Evolutionary conservation across 2,329 filamentous ascomycete genomes (phyloP), one percentile per base, ranked within the genome.

Genomic region (Scytalidium sp.): DNA sequence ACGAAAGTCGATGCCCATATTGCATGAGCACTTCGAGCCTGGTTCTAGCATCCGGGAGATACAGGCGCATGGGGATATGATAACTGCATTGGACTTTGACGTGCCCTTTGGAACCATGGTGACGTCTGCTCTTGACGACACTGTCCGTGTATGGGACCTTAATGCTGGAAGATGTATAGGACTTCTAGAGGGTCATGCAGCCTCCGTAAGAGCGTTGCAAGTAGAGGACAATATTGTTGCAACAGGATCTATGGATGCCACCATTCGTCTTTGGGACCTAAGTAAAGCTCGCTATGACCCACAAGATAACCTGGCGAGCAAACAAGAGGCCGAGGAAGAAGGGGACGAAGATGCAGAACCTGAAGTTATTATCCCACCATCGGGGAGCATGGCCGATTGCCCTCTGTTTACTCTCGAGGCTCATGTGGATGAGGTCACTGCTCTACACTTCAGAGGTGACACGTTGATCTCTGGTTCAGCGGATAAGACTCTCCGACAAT

Each of bases 51-150:
- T 99, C 62, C 87, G 87, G 58, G 90, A 97, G 66, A 80, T 97
- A 50, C 85, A 89, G 58, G 91, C 93, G 2, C 94, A 99, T 67
- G 84, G 83, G 46, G 94, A 99, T 65, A 81, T 80, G 50, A 87
- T 99, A 54, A 96, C 92, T 1, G 88, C 93, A 7, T 68, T 99
- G 53, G 94, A 97, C 70, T 99, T 99, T 67, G 94, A 99, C 66
- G 88, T 87, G n/a, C 94, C 94, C 0, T 97, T 97, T 67, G 94
- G 94, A 15, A 95, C 90, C 19, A 84, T 97, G 81, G 90, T 97
- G 5, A 93, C 91, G 7, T 87, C 94, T 9, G 89, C 92, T 9
- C 74, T 97, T 62, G 94, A 99, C 66, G 94, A 99, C 67, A 92
- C 90, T 1, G 88, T 99, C 41, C 83, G 89, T 54, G 94, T 99